A percentile compares a stretch with the other conserved stretches of the same genome.
Conservation (phyloP, 345 rosid genomes). For the Salix dunnii region DNA sequence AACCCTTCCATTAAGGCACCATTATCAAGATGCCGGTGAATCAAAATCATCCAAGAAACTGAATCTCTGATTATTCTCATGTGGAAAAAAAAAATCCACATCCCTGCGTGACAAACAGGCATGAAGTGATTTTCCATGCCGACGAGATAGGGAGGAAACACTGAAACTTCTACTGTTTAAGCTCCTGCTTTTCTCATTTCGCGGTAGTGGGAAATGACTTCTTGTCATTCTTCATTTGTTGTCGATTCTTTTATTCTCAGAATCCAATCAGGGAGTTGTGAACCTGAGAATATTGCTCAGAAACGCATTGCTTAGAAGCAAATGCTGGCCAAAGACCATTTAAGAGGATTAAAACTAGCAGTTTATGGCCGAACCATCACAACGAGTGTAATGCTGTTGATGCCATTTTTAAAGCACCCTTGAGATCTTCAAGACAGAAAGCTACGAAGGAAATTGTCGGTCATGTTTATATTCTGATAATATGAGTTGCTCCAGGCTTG, state of each 20-base stretch:
- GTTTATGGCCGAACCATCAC: neutral
- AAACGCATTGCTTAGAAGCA: slow-evolving; percentile 26
- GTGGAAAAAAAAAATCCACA: slow-evolving; percentile 33
- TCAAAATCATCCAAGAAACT: slow-evolving; percentile 66
- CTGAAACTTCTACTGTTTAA: slow-evolving; percentile 37
- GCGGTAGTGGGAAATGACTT: slow-evolving; percentile 38
- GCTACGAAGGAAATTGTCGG: neutral
- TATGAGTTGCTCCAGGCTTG: neutral
- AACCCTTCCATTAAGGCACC: slow-evolving; percentile 46
- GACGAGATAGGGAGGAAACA: slow-evolving; percentile 43
- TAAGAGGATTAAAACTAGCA: neutral
- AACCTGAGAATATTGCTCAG: slow-evolving; percentile 13
- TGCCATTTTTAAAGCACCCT: neutral
- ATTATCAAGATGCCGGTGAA: slow-evolving; percentile 42
- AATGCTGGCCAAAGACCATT: neutral
- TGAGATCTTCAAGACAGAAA: neutral
- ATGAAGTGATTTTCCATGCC: slow-evolving; percentile 46
- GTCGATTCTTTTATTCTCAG: slow-evolving; percentile 46
- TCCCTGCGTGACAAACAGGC: slow-evolving; percentile 52
- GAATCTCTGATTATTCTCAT: slow-evolving; percentile 43
- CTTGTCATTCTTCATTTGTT: slow-evolving; percentile 46
- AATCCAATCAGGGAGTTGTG: slow-evolving; percentile 34
- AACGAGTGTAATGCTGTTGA: neutral
- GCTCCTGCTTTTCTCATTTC: slow-evolving; percentile 39
- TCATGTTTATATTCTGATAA: neutral